A percentile compares a stretch with the other conserved stretches of the same genome.
Evolutionary conservation across 2,329 filamentous ascomycete genomes (phyloP).

Genomic region (Aspergillus quadrilineatus): DNA sequence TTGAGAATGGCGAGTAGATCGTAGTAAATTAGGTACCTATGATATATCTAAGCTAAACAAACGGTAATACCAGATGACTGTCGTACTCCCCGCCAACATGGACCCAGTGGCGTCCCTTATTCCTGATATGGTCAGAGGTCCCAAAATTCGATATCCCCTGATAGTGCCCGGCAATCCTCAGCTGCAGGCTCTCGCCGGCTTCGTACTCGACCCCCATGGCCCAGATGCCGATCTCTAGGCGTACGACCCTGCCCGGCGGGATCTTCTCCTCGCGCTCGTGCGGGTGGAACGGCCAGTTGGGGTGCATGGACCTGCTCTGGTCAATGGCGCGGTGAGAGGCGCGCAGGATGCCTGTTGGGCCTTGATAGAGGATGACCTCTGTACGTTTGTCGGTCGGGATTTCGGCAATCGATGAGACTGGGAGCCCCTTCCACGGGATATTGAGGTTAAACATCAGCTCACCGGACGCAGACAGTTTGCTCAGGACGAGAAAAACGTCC

Average conservation of each 20-base stretch:
- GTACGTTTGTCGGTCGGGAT: neutral
- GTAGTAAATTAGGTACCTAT: too few relatives aligned
- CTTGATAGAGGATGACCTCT: constrained; percentile 3
- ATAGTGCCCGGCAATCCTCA: constrained; percentile 4
- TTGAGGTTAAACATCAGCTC: constrained; percentile 1
- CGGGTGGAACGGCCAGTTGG: constrained; percentile 12
- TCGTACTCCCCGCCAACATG: neutral
- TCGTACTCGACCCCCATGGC: constrained; percentile 12
- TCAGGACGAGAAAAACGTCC: neutral
- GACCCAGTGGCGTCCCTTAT: neutral
- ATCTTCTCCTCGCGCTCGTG: constrained; percentile 1
- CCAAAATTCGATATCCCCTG: neutral
- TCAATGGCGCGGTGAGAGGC: constrained; percentile 12
- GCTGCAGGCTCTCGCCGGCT: constrained; percentile 10
- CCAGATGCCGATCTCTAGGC: constrained; percentile 11
- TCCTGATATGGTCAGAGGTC: neutral
- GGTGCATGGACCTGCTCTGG: neutral
- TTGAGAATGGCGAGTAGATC: constrained; percentile 1
- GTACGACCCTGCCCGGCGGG: neutral
- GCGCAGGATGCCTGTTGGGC: constrained; percentile 6
- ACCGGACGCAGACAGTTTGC: neutral
- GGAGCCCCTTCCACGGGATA: neutral
- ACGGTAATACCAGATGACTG: neutral
- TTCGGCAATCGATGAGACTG: neutral
- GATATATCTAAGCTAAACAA: neutral